Evolutionary conservation across 352 stramenopile species (phyloP).

Genomic region (Aphanomyces invadans): DNA sequence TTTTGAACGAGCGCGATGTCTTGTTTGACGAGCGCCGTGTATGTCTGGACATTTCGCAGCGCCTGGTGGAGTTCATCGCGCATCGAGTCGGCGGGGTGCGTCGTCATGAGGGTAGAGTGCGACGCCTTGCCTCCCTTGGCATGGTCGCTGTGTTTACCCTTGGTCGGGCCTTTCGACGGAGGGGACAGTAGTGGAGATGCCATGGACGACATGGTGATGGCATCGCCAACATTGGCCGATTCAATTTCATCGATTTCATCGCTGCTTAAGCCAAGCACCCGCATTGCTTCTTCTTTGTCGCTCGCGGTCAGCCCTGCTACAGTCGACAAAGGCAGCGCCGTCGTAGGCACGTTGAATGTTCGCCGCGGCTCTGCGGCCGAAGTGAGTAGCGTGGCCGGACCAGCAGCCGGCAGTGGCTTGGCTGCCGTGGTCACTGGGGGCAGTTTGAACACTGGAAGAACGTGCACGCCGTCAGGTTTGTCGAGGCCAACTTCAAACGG

Average conservation of each 20-base stretch:
- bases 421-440: constrained; percentile 62
- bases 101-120: constrained; percentile 3
- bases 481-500: constrained; percentile 63
- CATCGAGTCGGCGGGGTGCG: constrained; percentile 30
- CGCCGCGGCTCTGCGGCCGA: too few species aligned
- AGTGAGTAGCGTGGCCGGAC: too few species aligned
- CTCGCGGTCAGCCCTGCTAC: constrained; percentile 27
- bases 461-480: constrained; percentile 32
- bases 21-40: constrained; percentile 61
- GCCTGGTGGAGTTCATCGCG: constrained; percentile 49
- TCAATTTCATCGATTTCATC: constrained; percentile 64
- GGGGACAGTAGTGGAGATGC: neutral
- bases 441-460: constrained; percentile 64
- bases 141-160: neutral
- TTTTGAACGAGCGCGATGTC: constrained; percentile 62
- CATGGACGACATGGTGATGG: neutral
- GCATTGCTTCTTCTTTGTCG: constrained; percentile 51
- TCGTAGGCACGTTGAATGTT: too few species aligned
- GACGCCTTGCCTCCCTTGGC: neutral
- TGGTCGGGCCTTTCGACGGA: too few species aligned
- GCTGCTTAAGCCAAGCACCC: constrained; percentile 48
- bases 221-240: constrained; percentile 16
- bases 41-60: constrained; percentile 51
- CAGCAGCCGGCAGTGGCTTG: too few species aligned
- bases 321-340: neutral